These are phyloP conservation scores for Bipolaris cookei DNA, from an alignment of 2,329 filamentous ascomycete genomes.

Conservation along the genomic window DNA sequence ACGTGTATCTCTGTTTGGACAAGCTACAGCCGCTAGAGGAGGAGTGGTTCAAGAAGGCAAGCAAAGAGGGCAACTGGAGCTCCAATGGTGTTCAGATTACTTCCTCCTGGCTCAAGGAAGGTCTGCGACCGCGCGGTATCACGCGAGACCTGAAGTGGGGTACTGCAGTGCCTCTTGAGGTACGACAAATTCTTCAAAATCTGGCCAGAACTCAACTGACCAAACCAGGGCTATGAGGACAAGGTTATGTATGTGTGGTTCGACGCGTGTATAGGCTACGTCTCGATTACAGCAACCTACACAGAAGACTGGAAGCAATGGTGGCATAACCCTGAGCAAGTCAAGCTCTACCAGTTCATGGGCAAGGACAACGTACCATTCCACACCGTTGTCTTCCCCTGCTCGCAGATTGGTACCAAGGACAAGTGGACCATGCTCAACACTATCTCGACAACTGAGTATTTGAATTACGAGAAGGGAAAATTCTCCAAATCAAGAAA, in stretches of 20 bases:
- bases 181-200: slow-evolving; percentile 4
- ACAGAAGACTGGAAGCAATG: slow-evolving; percentile 90
- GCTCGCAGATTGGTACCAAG: slow-evolving; percentile 79
- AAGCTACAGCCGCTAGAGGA: slow-evolving; percentile 78
- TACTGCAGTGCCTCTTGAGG: slow-evolving; percentile 63
- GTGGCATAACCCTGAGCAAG: slow-evolving; percentile 90
- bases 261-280: slow-evolving; percentile 90
- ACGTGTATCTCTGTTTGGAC: slow-evolving; percentile 87
- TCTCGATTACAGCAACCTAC: slow-evolving; percentile 92
- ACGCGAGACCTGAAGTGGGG: slow-evolving; percentile 94
- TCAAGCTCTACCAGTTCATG: slow-evolving; percentile 89
- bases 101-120: slow-evolving; percentile 80
- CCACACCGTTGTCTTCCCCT: slow-evolving; percentile 91
- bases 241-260: slow-evolving; percentile 95
- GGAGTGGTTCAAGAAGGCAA: slow-evolving; percentile 76
- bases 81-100: slow-evolving; percentile 78
- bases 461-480: slow-evolving; percentile 52
- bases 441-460: slow-evolving; percentile 87
- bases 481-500: slow-evolving; percentile 94
- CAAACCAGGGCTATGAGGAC: slow-evolving; percentile 63
- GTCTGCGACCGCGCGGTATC: slow-evolving; percentile 84
- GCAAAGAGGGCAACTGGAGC: slow-evolving; percentile 77
- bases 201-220: slow-evolving; percentile 11
- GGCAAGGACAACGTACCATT: slow-evolving; percentile 90
- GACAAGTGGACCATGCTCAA: slow-evolving; percentile 90